Percentiles rank a stretch among this genome's conserved stretches.
phyloP scores from a whole-genome alignment of 495 filamentous ascomycete genomes.

The Aspergillus cristatus region DNA sequence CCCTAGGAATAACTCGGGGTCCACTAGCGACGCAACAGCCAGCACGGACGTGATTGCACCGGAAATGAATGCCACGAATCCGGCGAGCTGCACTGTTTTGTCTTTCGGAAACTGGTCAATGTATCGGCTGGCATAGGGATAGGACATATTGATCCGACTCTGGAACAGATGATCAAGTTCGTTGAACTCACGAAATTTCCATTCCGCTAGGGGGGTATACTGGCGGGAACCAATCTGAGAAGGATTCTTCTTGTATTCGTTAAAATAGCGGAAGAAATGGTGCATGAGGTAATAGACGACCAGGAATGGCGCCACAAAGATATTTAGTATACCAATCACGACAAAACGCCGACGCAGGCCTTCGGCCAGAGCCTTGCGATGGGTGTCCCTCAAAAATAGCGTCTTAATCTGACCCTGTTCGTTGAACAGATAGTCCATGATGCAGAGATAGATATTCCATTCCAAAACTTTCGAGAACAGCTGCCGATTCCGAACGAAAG shows the following conservation, averaged over 20 bases:
- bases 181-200: conserved; percentile 99
- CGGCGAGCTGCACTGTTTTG: conserved; percentile 73
- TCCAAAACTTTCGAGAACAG: conserved; percentile 74
- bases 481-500: conserved; percentile 69
- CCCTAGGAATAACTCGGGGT: conserved; percentile 80
- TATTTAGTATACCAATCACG: conserved; percentile 76
- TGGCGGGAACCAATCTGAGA: conserved; percentile 71
- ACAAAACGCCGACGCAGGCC: conserved; percentile 65
- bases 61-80: conserved; percentile 77
- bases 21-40: conserved; percentile 67
- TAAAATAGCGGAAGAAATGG: conserved; percentile 89
- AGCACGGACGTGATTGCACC: conserved; percentile 80
- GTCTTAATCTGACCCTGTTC: conserved; percentile 74
- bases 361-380: conserved; percentile 68
- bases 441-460: conserved; percentile 80
- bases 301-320: conserved; percentile 75
- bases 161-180: conserved; percentile 88
- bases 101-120: conserved; percentile 95
- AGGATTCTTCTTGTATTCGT: conserved; percentile 90
- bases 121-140: conserved; percentile 84
- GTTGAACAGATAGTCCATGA: conserved; percentile 92
- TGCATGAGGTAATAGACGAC: conserved; percentile 73
- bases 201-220: conserved; percentile 89
- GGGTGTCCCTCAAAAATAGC: conserved; percentile 71
- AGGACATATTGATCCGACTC: conserved; percentile 85